Conservation (phyloP, 352 stramenopile species). For the Pythium myriotylum region DNA sequence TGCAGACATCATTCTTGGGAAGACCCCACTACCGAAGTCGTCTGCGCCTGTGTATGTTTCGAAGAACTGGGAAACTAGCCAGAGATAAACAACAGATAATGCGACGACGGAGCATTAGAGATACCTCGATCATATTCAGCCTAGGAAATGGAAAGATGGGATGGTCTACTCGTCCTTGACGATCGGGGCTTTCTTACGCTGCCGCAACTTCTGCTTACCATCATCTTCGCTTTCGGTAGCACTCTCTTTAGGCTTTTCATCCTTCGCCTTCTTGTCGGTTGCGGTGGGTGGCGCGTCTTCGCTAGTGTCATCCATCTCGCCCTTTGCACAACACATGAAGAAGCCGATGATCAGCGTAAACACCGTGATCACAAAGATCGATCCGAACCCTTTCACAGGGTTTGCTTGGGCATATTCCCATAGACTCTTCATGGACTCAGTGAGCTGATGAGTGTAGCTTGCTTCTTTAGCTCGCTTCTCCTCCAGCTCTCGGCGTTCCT, state of each 20-base stretch:
- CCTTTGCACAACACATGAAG: constrained; percentile 61
- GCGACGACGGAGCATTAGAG: too few species aligned
- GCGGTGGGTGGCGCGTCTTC: constrained; percentile 27
- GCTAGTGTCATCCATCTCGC: constrained; percentile 32
- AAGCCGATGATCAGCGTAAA: constrained; percentile 51
- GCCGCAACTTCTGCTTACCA: constrained; percentile 55
- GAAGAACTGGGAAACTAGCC: constrained; percentile 70
- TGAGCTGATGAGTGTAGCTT: constrained; percentile 48
- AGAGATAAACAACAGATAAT: constrained; percentile 46
- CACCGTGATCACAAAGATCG: constrained; percentile 41
- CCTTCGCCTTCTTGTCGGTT: not conserved
- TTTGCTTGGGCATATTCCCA: constrained; percentile 61
- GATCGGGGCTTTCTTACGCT: constrained; percentile 81
- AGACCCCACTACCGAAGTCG: constrained; percentile 67
- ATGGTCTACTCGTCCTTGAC: constrained; percentile 60
- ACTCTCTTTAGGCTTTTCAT: constrained; percentile 23
- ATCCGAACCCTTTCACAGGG: constrained; percentile 51
- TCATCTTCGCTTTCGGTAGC: constrained; percentile 29
- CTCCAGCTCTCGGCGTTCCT: constrained; percentile 37
- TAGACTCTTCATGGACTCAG: constrained; percentile 43
- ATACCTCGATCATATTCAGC: too few species aligned
- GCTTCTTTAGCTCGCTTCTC: constrained; percentile 52
- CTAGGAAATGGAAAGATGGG: too few species aligned
- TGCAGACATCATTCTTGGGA: constrained; percentile 90
- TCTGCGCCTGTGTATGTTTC: constrained; percentile 73